Base-by-base conservation (phyloP, 805 yeast genomes). In the Groenewaldozyma salmanticensis region DNA sequence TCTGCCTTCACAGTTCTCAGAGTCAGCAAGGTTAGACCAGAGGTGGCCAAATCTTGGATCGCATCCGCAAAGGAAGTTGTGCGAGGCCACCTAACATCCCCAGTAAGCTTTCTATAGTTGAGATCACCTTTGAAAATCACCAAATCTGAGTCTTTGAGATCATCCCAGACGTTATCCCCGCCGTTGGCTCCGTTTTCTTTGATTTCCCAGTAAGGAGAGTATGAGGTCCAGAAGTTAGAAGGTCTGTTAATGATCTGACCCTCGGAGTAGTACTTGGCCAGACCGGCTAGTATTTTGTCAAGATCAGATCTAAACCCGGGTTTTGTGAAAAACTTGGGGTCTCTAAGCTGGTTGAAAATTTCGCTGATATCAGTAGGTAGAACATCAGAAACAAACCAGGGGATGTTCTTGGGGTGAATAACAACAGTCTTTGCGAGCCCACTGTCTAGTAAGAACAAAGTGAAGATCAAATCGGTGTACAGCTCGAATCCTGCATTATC, bases 321-420 rank as follows among this genome's bases (percentile, higher is more conserved):
- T 15, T 43, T 41, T 4, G 70, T 64, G 65, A 81, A 85, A 47
- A 76, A 67, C 4, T 55, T 37, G 4, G 66, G 51, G 51, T 79
- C 73, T 21, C 53, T 58, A 51, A 88, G 63, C 52, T 83, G 84
- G 9, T 61, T 51, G 15, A 84, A 48, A 39, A 85, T 66, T 22
- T 70, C 56, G 35, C 68, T 66, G 45, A 85, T 77, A 62, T 92
- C 99, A 54, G 77, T 78, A 21, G 84, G 74, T 77, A 87, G 77
- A 5, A 92, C 94, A 61, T 92, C 99, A 51, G 95, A 84, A 16
- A 92, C 97, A 80, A 92, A 90, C 94, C 97, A 92, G 27, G 97
- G 96, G 45, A 87, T 74, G 39, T 77, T 75, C 61, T 92, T 92
- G 49, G 94, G 86, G 61, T 92, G 98, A 47, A 88, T 68, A 16